Evolutionary conservation across 148 eudicot genomes (phyloP), one percentile per base, ranked within the genome.

Genomic region (Arbutus unedo): DNA sequence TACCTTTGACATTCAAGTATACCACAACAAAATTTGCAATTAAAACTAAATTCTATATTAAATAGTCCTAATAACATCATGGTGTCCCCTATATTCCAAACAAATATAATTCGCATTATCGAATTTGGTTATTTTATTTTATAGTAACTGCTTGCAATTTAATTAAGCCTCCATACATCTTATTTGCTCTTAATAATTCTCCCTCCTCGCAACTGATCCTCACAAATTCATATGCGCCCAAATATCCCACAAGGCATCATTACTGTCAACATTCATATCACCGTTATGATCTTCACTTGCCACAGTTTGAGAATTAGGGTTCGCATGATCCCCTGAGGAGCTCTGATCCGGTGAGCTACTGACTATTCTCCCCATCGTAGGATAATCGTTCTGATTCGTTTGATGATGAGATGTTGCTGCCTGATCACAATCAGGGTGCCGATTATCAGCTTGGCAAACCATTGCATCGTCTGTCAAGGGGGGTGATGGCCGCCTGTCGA

Each of bases 401-500:
- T n/a, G 25, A n/a, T 2, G 11, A 55, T 60, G n/a, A 4, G 74
- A 50, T 48, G 82, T 48, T 14, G 73, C 54, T 3, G 21, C 56
- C 21, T 10, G 3, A 11, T 72, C 81, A 2, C 4, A 14, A 38
- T 43, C 31, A 6, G 2, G 47, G 14, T 4, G 15, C 10, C 11
- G 43, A 25, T 31, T 43, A 66, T 25, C 2, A 11, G 2, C 71
- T 66, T 66, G 71, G 43, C 54, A 0, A 50, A 50, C 10, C 54
- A 50, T 50, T 8, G 54, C 54, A 50, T 31, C 38, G 38, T 31
- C 38, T 31, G 1, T 31, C 38, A 31, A 0, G 0, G 1, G 38
- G 0, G 38, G 38, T 0, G 15, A 31, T 66, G 91, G 91, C 41
- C 88, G 66, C 54, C 91, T 85, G 48, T 87, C 91, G 57, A 89